Conservation (phyloP, 2,329 filamentous ascomycete species). For the Colletotrichum tamarilloi region DNA sequence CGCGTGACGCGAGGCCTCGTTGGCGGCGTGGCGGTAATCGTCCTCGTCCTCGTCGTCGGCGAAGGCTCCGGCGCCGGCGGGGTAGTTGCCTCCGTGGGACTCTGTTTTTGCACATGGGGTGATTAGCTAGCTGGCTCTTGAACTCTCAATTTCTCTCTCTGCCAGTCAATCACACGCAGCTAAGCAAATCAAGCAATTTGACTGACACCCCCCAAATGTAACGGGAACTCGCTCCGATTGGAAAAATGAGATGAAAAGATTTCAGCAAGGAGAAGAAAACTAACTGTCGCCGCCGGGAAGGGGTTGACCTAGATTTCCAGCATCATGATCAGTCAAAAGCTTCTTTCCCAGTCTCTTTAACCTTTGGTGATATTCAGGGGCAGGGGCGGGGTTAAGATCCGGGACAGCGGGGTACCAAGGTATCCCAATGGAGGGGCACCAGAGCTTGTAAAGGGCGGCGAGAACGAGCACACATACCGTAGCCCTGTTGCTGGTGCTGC, state of each 20-base stretch:
- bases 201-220: not conserved
- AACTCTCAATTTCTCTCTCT: no score
- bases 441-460: not conserved
- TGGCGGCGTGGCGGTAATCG: constrained; percentile 59
- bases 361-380: not conserved
- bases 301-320: constrained; percentile 13
- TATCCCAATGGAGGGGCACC: not conserved
- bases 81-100: constrained; percentile 45
- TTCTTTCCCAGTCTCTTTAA: not conserved
- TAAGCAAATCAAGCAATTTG: not conserved
- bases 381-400: constrained; percentile 9
- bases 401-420: constrained; percentile 31
- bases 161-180: no score
- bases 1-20: constrained; percentile 59
- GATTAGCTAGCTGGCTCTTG: not conserved
- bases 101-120: constrained; percentile 38
- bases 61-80: constrained; percentile 48
- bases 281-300: constrained; percentile 42
- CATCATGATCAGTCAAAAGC: constrained; percentile 11
- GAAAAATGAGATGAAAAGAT: not conserved
- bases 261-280: constrained; percentile 31
- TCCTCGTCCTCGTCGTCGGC: constrained; percentile 56
- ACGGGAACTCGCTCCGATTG: not conserved
- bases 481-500: constrained; percentile 35
- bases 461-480: constrained; percentile 5